These are phyloP conservation scores for Sherardia arvensis DNA, from an alignment of 257 asterid genomes.

Conservation along the genomic window DNA sequence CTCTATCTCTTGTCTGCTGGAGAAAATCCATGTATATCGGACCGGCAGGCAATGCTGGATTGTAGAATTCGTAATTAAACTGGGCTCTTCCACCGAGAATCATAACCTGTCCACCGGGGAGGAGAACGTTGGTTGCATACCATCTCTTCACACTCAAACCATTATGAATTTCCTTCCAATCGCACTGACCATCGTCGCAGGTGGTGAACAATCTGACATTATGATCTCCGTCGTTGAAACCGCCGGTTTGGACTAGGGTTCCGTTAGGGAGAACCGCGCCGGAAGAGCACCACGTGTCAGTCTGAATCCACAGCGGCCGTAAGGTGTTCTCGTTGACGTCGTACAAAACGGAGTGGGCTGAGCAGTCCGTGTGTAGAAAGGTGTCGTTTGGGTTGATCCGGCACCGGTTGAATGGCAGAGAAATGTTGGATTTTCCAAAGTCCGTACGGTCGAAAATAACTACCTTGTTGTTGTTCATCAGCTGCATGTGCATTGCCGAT, in stretches of 20 bases:
- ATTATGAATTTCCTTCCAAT: slow-evolving; percentile 45
- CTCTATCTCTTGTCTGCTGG: slow-evolving; percentile 32
- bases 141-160: slow-evolving; percentile 34
- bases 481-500: slow-evolving; percentile 86
- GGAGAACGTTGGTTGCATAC: slow-evolving; percentile 56
- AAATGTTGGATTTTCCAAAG: slow-evolving; percentile 53
- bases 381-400: slow-evolving; percentile 36
- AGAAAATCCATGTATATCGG: slow-evolving; percentile 32
- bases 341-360: slow-evolving; percentile 61
- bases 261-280: slow-evolving; percentile 55
- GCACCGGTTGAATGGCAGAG: slow-evolving; percentile 39
- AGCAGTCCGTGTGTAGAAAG: slow-evolving; percentile 37
- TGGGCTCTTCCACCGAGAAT: slow-evolving; percentile 58
- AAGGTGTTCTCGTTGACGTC: slow-evolving; percentile 24
- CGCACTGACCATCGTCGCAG: slow-evolving; percentile 26
- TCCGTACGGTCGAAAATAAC: slow-evolving; percentile 62
- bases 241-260: slow-evolving; percentile 59
- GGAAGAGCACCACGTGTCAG: slow-evolving; percentile 81
- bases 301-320: slow-evolving; percentile 39
- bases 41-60: not conserved
- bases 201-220: slow-evolving; percentile 26
- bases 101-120: slow-evolving; percentile 51
- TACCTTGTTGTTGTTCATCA: slow-evolving; percentile 46
- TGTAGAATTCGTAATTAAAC: slow-evolving; percentile 56
- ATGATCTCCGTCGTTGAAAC: slow-evolving; percentile 48